Conservation (phyloP, 176 grass and related monocot genomes). For the Thalia dealbata region DNA sequence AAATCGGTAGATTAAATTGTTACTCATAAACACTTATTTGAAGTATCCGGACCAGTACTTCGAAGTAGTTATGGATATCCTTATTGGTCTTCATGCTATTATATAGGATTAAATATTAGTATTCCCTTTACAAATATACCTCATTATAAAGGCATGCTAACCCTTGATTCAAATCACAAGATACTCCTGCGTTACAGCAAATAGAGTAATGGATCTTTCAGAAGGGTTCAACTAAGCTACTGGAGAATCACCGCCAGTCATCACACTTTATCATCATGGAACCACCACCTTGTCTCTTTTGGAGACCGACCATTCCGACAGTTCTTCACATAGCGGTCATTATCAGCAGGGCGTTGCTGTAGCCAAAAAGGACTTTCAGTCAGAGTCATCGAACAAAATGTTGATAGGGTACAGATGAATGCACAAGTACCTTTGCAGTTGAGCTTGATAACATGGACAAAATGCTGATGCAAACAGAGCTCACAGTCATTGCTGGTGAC, state of each 20-base stretch:
- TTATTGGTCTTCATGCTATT: background rate
- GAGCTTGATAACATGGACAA: constrained; percentile 11
- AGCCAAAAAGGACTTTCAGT: background rate
- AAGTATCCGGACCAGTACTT: background rate
- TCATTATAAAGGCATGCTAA: background rate
- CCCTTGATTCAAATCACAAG: background rate
- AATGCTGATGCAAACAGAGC: constrained; percentile 12
- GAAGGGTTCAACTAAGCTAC: background rate
- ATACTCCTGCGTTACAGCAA: background rate
- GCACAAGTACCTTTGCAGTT: background rate
- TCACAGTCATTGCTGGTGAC: constrained; percentile 9
- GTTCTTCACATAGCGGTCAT: constrained; percentile 8
- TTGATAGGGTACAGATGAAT: background rate
- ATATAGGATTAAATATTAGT: background rate
- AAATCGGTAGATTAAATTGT: background rate
- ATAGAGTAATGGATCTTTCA: background rate
- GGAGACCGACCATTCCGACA: constrained; percentile 4
- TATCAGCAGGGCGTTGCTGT: constrained; percentile 8
- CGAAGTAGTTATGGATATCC: background rate
- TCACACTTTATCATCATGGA: constrained; percentile 11
- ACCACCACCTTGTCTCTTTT: constrained; percentile 9
- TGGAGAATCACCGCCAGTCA: background rate
- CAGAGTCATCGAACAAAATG: background rate
- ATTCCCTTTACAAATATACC: background rate
- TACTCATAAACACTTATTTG: background rate